These are phyloP conservation scores for Botrytis sinoallii DNA, from an alignment of 2,329 filamentous ascomycete species.

Conservation along the genomic window DNA sequence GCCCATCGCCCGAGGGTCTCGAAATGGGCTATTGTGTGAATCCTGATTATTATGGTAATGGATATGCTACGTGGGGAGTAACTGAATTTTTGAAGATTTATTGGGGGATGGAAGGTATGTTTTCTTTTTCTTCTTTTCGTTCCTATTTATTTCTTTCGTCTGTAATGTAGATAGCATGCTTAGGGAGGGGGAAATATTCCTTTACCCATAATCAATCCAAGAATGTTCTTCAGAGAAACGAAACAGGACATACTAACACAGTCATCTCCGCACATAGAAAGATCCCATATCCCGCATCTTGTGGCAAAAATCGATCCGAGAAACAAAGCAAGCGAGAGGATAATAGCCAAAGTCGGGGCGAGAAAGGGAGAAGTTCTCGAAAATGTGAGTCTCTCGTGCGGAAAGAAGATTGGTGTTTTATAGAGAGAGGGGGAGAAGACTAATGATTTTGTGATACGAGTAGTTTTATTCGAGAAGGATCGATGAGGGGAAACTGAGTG, in stretches of 20 bases:
- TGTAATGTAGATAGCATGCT: background rate
- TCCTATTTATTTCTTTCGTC: background rate
- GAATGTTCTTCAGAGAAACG: too few relatives aligned
- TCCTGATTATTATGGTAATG: conserved; percentile 29
- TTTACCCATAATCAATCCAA: background rate
- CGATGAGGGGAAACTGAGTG: conserved; percentile 19
- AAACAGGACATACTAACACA: background rate
- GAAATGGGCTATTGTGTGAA: conserved; percentile 24
- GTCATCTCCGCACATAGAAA: conserved; percentile 13
- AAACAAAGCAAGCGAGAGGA: conserved; percentile 25
- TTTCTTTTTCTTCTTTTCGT: background rate
- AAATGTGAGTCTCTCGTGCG: background rate
- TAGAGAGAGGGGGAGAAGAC: background rate
- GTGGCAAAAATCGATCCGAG: conserved; percentile 27
- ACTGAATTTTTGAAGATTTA: conserved; percentile 25
- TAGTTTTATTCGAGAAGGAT: background rate
- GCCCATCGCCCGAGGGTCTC: background rate
- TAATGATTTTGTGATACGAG: background rate
- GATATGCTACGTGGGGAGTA: conserved; percentile 29
- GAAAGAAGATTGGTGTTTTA: background rate
- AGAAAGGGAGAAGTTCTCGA: conserved; percentile 23
- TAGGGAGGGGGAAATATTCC: background rate
- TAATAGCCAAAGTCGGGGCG: conserved; percentile 25
- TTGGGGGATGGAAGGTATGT: conserved; percentile 26
- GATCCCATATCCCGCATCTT: conserved; percentile 24